These are phyloP conservation scores for Chaetomium sp. DNA, from an alignment of 2,329 filamentous ascomycete species.

Conservation along the genomic window DNA sequence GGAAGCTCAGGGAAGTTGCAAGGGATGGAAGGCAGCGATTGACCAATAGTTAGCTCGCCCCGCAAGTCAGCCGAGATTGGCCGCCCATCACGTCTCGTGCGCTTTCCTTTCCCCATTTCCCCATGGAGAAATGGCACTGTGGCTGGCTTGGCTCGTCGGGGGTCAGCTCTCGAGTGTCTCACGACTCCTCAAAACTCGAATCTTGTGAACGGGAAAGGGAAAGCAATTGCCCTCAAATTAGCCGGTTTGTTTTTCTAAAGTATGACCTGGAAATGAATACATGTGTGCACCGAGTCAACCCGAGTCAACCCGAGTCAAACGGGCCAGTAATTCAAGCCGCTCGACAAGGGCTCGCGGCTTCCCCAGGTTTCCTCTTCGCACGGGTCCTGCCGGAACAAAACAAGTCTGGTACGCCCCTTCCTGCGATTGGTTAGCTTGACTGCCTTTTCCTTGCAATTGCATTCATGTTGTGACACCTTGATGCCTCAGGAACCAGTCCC, in stretches of 20 bases:
- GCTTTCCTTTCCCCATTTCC: constrained; percentile 8
- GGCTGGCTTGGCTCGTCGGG: constrained; percentile 3
- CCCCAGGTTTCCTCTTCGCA: constrained; percentile 2
- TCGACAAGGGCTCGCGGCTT: background rate
- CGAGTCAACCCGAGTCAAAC: background rate
- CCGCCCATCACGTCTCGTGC: background rate
- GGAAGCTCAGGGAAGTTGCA: background rate
- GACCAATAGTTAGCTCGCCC: constrained; percentile 8
- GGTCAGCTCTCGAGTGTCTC: background rate
- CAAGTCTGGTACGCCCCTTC: constrained; percentile 10
- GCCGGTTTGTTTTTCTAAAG: background rate
- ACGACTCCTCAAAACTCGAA: background rate
- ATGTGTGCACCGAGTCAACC: background rate
- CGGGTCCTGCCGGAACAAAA: constrained; percentile 19
- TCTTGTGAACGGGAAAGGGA: background rate
- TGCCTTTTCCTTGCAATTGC: constrained; percentile 11
- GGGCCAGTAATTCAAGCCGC: background rate
- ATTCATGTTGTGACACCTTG: constrained; percentile 21
- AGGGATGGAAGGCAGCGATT: constrained; percentile 10
- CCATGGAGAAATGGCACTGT: constrained; percentile 7
- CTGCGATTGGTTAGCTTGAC: background rate
- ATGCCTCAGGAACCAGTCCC: constrained; percentile 24
- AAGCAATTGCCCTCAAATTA: background rate
- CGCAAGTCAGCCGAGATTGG: constrained; percentile 20
- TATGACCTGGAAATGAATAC: background rate